Base-by-base conservation (phyloP, 306 rosid genomes). In the Trifolium fragiferum region DNA sequence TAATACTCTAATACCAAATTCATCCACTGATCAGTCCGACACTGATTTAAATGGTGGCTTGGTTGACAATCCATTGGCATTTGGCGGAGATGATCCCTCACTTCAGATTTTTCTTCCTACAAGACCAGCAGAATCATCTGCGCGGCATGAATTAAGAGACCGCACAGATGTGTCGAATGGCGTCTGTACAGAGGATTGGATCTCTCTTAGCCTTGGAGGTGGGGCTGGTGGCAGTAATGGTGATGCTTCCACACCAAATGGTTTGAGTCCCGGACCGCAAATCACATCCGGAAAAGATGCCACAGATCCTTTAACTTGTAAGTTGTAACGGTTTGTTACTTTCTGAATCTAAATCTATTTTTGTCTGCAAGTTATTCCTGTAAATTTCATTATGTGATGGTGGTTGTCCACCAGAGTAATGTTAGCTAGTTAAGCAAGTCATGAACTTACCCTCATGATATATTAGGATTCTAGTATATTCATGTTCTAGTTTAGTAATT, bases 61-160 rank as follows among this genome's bases (percentile, higher is more conserved):
- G 78, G 96, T 95, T 65, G 96, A 90, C 81, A 90, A 92, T 82
- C 90, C 97, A n/a, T 78, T 95, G 83, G 88, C 92, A 58, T 89
- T 92, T 87, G 76, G 87, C 35, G 88, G 93, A 71, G 90, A 92
- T 38, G 99, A 95, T 79, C 98, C 97, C 47, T 84, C 99, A 7
- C 99, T 95, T 70, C 95, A 95, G 82, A 90, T 95, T 47, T 95
- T 95, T 89, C 99, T 95, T 77, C 99, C 99, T 64, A 86, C 99
- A 27, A 92, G 84, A 78, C 99, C 98, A 21, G 85, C 85, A 7
- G 95, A 82, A 72, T 88, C 86, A 55, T 82, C 87, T n/a, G 37
- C 77, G 68, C 98, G 83, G 78, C 84, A 89, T 70, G 89, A 92
- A 80, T 78, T 87, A 77, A 90, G 92, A 86, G 93, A 92, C 69